Evolutionary conservation across 1,284 basidiomycete species (phyloP), one percentile per base, ranked within the genome.

Genomic region (Pterula multifida): DNA sequence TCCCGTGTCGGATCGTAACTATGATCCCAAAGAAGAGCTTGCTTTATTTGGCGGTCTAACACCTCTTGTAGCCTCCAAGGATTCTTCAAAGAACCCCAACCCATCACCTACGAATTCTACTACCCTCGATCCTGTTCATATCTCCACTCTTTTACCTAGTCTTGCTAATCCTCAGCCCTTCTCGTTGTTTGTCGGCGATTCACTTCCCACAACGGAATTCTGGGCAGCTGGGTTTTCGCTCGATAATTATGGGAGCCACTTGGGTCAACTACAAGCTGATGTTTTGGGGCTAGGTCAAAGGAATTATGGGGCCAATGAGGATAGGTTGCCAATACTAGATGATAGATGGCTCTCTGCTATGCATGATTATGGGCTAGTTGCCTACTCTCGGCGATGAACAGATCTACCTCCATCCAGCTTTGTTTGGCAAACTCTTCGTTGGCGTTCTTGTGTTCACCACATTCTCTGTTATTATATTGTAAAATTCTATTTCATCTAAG

Each of bases 331-430:
- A 6, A 15, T 32, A 32, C 52, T 67, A 54, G 65, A 70, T 52
- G 66, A 70, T 51, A 58, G 62, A 28, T 71, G 70, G 67, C 61
- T 61, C 2, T 66, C 63, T 15, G 66, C 68, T 52, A 66, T 67
- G 63, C 58, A 65, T 44, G 63, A 64, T 53, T 64, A 66, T 53
- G 60, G 56, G 26, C 56, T 66, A 12, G 32, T 63, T 49, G 52
- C 55, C 12, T 39, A 45, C 12, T 26, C 21, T 24, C 25, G 22
- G 42, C 49, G 36, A 42, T 49, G 6, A 19, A n/a, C 11, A 35
- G 32, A 35, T n/a, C n/a, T n/a, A n/a, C n/a, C n/a, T n/a, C n/a
- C n/a, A n/a, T n/a, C n/a, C n/a, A n/a, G n/a, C n/a, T n/a, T n/a
- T n/a, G n/a, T n/a, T n/a, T n/a, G n/a, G n/a, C n/a, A n/a, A n/a